Evolutionary conservation across 2,329 filamentous ascomycete genomes (phyloP), one percentile per base, ranked within the genome.

Genomic region (Lomentospora prolificans): DNA sequence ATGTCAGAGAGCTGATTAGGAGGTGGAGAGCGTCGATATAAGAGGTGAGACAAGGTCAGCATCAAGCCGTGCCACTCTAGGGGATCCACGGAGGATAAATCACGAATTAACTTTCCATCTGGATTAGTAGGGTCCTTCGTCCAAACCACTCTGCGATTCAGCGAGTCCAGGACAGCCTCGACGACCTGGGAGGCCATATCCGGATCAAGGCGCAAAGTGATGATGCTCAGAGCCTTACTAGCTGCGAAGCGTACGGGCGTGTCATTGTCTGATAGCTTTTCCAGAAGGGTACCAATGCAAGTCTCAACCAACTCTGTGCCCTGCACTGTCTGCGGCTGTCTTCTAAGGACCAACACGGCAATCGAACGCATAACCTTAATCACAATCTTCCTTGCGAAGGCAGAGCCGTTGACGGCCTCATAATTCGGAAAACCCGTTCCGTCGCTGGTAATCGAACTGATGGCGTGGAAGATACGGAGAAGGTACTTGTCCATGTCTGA

Each of bases 21-120:
- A 0, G 90, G 87, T 4, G 90, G 86, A 0, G 91, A 91, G 39
- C 87, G 83, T 53, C 90, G 84, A 70, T 95, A 96, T 1, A 97
- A 75, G 1, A 95, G 73, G 67, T 97, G 90, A 0, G 89, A 85
- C 3, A 99, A 74, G 0, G 94, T 94, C 48, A 99, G 77, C 64
- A 90, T 91, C 36, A 96, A 70, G 0, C 94, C 94, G 67, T 99
- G 94, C 94, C 94, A 99, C 68, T 86, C 84, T 25, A 92, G 76
- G 14, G 89, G 80, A 66, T 95, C 85, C 12, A 95, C 90, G 7
- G 85, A 84, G 44, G 83, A 84, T 33, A 95, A 72, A 65, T 94
- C 83, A 41, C 79, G 74, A 14, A 64, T 67, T 2, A 69, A 67
- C 41, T 70, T 66, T 5, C 65, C 67, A 0, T 64, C 64, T 1